Evolutionary conservation across 306 rosid genomes (phyloP), one percentile per base, ranked within the genome.

Genomic region (Astragalus membranaceus): DNA sequence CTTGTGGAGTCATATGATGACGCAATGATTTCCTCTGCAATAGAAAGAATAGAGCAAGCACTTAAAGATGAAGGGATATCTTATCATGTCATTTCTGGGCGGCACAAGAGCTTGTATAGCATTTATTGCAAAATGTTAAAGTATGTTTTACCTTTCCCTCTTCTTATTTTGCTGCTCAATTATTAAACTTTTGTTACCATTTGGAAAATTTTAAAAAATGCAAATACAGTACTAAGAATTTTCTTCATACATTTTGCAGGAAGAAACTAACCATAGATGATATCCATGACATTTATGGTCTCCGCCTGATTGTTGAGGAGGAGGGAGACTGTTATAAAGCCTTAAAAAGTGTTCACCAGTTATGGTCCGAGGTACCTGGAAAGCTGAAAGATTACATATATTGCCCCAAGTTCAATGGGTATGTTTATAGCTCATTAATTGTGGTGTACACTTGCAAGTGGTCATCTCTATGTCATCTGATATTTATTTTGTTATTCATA

Each of bases 41-140:
- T 61, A 8, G 80, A 76, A 64, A 89, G 64, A 82, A 63, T 95
- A 64, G 92, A 87, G 79, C 81, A 48, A 55, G 85, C 88, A 66
- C 91, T 91, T 17, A 81, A 88, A 59, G 88, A 85, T 77, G 79
- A 85, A 79, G 89, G 83, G 65, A 85, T 88, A 56, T 85, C 96
- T 35, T 91, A 91, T 79, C 96, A 87, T 69, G 88, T 79, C 58
- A 77, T 95, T 41, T 89, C 83, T 51, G 99, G 97, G 48, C 84
- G 99, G 75, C 96, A 95, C 30, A 91, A 95, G 80, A 89, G 99
- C 95, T 80, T 89, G 84, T 91, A 88, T 26, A 95, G 99, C 80
- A 72, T 89, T 63, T 81, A 87, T 77, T 74, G 86, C 84, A 95
- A 95, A 81, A 95, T 95, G 97, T 74, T 86, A 72, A 91, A 95